Evolutionary conservation across 1,139 yeast genomes (phyloP).

Genomic region (Suhomyces wounanorum): DNA sequence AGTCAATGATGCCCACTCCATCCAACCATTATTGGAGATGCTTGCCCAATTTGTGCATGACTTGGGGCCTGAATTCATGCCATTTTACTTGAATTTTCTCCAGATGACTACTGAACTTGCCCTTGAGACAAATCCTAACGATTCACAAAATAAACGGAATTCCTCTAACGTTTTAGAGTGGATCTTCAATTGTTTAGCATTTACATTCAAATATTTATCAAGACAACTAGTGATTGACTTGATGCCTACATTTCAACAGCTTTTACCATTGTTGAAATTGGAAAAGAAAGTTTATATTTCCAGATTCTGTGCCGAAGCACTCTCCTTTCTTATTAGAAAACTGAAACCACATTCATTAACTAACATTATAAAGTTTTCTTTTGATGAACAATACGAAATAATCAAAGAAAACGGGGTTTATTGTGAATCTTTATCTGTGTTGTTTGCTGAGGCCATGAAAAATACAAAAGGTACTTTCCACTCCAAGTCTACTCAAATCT

Average conservation of each 20-base stretch:
- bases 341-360: conserved; percentile 52
- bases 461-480: conserved; percentile 74
- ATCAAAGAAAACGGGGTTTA: conserved; percentile 42
- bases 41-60: conserved; percentile 88
- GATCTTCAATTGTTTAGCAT: conserved; percentile 84
- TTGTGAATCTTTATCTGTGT: conserved; percentile 56
- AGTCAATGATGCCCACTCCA: conserved; percentile 64
- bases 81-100: conserved; percentile 60
- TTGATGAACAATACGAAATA: conserved; percentile 44
- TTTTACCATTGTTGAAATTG: conserved; percentile 63
- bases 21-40: conserved; percentile 81
- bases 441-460: conserved; percentile 75
- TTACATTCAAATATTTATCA: conserved; percentile 83
- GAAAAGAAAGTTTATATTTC: conserved; percentile 63
- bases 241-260: conserved; percentile 62
- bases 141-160: conserved; percentile 41
- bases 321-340: conserved; percentile 80
- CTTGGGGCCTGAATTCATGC: conserved; percentile 86
- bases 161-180: conserved; percentile 77
- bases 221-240: conserved; percentile 62
- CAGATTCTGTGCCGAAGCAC: conserved; percentile 87
- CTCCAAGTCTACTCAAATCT: conserved; percentile 60
- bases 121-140: conserved; percentile 47
- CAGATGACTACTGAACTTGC: conserved; percentile 54
- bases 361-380: conserved; percentile 50